Evolutionary conservation across 2,329 filamentous ascomycete genomes (phyloP).

Genomic region (Alternaria conjuncta): DNA sequence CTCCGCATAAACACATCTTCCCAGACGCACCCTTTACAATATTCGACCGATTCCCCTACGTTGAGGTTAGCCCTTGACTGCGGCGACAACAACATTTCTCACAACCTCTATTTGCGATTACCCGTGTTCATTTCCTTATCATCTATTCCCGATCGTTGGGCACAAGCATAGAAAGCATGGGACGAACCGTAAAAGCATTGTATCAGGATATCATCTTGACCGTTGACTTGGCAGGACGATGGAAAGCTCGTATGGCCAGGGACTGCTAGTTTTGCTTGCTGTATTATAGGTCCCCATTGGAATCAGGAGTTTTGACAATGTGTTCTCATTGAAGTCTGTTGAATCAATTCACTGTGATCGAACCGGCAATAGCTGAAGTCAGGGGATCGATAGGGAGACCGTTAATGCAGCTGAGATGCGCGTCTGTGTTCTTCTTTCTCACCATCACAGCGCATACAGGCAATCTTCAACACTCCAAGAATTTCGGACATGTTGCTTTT

Average conservation of each 20-base stretch:
- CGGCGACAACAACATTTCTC: slow-evolving; percentile 18
- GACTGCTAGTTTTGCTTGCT: slow-evolving; percentile 32
- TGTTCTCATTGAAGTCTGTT: neutral
- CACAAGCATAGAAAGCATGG: slow-evolving; percentile 18
- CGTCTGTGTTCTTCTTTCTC: neutral
- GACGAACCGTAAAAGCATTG: slow-evolving; percentile 28
- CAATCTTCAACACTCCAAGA: neutral
- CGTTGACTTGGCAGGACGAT: slow-evolving; percentile 11
- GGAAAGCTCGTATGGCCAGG: slow-evolving; percentile 14
- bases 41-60: slow-evolving; percentile 12
- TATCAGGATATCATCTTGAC: slow-evolving; percentile 22
- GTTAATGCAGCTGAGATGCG: neutral
- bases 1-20: slow-evolving; percentile 56
- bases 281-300: slow-evolving; percentile 43
- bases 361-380: neutral
- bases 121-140: slow-evolving; percentile 10
- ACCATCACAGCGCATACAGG: neutral
- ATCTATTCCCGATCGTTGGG: slow-evolving; percentile 9
- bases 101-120: slow-evolving; percentile 7
- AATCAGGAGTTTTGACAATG: slow-evolving; percentile 24
- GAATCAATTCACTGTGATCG: neutral
- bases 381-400: neutral
- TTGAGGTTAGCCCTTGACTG: slow-evolving; percentile 28
- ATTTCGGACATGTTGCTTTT: neutral
- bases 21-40: slow-evolving; percentile 2